Evolutionary conservation across 805 yeast species (phyloP), one percentile per base, ranked within the genome.

Genomic region (Candida saitoana): DNA sequence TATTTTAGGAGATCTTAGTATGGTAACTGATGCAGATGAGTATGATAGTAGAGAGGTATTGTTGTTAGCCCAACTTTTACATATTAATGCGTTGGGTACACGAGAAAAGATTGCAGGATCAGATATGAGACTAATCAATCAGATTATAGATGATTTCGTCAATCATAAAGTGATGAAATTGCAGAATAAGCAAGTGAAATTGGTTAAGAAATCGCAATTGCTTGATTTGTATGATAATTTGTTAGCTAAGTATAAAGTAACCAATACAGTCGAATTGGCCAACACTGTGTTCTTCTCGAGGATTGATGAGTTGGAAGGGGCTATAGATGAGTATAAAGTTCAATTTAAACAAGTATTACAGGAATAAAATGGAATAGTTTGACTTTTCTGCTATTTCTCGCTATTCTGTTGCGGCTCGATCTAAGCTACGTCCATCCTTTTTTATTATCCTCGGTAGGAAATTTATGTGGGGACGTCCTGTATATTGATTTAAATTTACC

Each of bases 241-340:
- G 33, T 49, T 68, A 18, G 47, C 46, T n/a, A 44, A 47, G 34
- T 51, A 61, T 42, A 50, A 50, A 3, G 63, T 68, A 37, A 40
- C 41, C 1, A 59, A 51, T 40, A 68, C 75, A 16, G 67, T 69
- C 2, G 69, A 66, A 16, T 52, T 69, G 44, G 75, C 75, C 30
- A 67, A 69, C 46, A 31, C 39, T 8, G 52, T 56, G 18, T 69
- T 68, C 48, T 63, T 52, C 34, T 43, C 46, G 7, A 46, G 74
- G 25, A 50, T 69, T 3, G 55, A 49, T 3, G 70, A 68, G 40
- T 50, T 69, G 19, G 63, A 65, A 44, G 37, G 34, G n/a, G 45
- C 40, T 11, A 52, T 68, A 2, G 55, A 39, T 5, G 37, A 38
- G 14, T 49, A 57, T 34, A 67, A 63, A 50, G 34, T 38, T 2